Base-by-base conservation (phyloP, 768 basidiomycete species). In the Pulveroboletus ravenelii region DNA sequence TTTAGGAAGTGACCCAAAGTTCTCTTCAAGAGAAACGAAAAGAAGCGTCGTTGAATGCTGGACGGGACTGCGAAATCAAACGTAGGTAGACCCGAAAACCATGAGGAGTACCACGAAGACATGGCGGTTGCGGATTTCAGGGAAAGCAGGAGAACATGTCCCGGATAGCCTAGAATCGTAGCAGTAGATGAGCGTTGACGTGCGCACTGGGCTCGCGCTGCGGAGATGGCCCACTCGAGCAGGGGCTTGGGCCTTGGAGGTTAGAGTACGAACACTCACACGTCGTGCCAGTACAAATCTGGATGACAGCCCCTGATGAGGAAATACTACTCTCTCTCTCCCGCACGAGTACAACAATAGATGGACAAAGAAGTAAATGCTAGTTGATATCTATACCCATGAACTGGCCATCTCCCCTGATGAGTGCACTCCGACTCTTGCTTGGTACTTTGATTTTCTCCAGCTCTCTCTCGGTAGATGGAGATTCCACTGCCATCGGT, bases 311-410 rank as follows among this genome's bases (percentile, higher is more conserved):
- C 57, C 62, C 63, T 65, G 34, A 55, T 31, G 25, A 6, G 6
- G 25, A 23, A 23, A 23, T 23, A 23, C 20, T 40, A n/a, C n/a
- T n/a, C 2, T 14, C 18, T 12, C 15, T 29, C n/a, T 5, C 25
- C 32, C 10, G 25, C 15, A 25, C 43, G 15, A 53, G 15, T 35
- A 55, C 47, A 37, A 34, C 9, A 36, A 45, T 38, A 47, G 35
- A 43, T 23, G 31, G 29, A 30, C 32, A 25, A 27, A 31, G 13
- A 15, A 23, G 39, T 5, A 5, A 23, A 43, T 32, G 15, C 77
- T 66, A 90, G 63, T 90, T 87, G 62, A 90, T 70, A 41, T 88
- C 87, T 93, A 96, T 97, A 25, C 81, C 84, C 93, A 96, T 95
- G 2, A 86, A 83, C 27, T 82, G 85, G 13, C 90, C 89, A 51